phyloP scores from a whole-genome alignment of 2,329 filamentous ascomycete genomes.

The Claviceps africana region DNA sequence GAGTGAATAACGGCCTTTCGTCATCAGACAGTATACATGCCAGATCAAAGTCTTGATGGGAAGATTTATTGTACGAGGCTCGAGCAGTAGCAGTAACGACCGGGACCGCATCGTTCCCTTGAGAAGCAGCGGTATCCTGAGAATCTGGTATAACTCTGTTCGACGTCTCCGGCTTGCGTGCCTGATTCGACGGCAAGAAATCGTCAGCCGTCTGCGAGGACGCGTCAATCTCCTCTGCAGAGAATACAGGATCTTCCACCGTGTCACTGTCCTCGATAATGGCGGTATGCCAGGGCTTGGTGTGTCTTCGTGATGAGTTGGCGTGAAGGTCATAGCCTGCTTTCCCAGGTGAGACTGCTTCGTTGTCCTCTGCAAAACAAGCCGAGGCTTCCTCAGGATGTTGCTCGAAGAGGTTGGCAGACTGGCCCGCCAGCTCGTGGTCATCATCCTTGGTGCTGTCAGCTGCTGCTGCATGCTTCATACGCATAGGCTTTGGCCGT shows the following conservation, averaged over 20 bases:
- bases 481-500: conserved; percentile 1
- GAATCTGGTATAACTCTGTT: conserved; percentile 15
- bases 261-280: conserved; percentile 5
- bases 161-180: not conserved
- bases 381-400: conserved; percentile 4
- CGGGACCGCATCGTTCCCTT: not conserved
- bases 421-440: not conserved
- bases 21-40: conserved; percentile 21
- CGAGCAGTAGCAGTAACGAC: not conserved
- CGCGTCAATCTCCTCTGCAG: not conserved
- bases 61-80: not conserved
- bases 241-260: conserved; percentile 4
- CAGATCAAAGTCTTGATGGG: conserved; percentile 2
- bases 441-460: not conserved
- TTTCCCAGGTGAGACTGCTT: not conserved
- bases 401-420: conserved; percentile 5
- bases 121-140: conserved; percentile 12
- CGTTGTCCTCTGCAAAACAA: not conserved
- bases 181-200: conserved; percentile 1
- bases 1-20: conserved; percentile 17
- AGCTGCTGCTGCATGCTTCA: not conserved
- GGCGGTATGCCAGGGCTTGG: not conserved
- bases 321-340: not conserved
- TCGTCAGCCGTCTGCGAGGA: conserved; percentile 6
- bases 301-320: not conserved